phyloP scores from a whole-genome alignment of 2,329 filamentous ascomycete genomes.

The Magnaporthiopsis poae region DNA sequence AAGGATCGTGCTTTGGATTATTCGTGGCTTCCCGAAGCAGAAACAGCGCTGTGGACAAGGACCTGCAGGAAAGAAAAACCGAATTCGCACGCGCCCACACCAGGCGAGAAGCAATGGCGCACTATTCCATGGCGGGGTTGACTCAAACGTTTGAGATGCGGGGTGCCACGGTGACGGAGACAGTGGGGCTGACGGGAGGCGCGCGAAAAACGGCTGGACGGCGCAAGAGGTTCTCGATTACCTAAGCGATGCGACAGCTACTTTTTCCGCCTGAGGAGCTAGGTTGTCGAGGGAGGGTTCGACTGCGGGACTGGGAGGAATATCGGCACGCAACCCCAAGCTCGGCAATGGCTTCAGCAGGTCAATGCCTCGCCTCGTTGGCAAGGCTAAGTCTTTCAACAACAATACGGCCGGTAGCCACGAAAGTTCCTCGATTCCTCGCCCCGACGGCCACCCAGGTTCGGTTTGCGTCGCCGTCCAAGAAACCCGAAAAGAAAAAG shows the following conservation, averaged over 20 bases:
- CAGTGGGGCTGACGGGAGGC: background rate
- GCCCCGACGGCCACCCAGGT: constrained; percentile 35
- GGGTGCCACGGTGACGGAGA: background rate
- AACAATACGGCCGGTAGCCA: constrained; percentile 30
- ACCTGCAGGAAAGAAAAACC: background rate
- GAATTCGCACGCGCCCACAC: background rate
- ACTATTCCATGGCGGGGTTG: constrained; percentile 6
- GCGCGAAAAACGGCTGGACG: too few species aligned
- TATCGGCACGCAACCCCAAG: background rate
- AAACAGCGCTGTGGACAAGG: background rate
- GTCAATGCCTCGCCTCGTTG: constrained; percentile 45
- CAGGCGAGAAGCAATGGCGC: background rate
- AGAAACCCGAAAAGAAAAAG: constrained; percentile 48
- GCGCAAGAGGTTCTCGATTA: background rate
- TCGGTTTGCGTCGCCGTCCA: constrained; percentile 34
- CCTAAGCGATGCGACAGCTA: background rate
- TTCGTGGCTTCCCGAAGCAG: background rate
- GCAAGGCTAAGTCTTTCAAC: constrained; percentile 38
- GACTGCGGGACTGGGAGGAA: background rate
- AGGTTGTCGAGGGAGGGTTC: background rate
- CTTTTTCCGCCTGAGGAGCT: background rate
- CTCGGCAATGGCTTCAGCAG: constrained; percentile 38
- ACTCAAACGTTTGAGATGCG: background rate
- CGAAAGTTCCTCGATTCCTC: constrained; percentile 39
- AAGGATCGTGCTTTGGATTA: background rate